Evolutionary conservation across 129 eudicot genomes (phyloP), one percentile per base, ranked within the genome.

Genomic region (Flaveria bidentis): DNA sequence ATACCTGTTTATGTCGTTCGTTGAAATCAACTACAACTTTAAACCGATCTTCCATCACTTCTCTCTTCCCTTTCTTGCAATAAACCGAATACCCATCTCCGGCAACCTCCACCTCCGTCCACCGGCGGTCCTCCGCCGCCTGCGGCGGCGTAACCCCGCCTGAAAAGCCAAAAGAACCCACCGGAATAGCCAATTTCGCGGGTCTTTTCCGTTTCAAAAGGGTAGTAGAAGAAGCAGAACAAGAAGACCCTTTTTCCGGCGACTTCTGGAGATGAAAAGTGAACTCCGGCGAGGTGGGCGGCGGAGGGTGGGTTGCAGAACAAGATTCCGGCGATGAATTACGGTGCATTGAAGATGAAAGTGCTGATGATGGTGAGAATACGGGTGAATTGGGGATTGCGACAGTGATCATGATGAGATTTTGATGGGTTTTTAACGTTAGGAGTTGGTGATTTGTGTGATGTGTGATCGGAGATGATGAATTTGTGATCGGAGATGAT

Each of bases 31-130:
- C 81, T 0, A 65, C 78, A 69, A 87, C 96, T 16, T 91, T 91
- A 74, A 81, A 91, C 57, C 94, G 88, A 87, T 94, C 99, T 79
- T 94, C 96, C 92, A 91, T 87, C n/a, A 76, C 84, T 23, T 88
- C 94, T 68, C 94, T 84, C 74, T 84, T 89, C 13, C 99, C 97
- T 58, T 76, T 89, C 84, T 87, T 94, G 76, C 99, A 94, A 78
- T 78, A 94, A 64, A 91, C 96, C 15, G 92, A 80, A 85, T 73
- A 91, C 84, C 92, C 97, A 77, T 89, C 90, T 61, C 92, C 93
- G 69, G 80, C 97, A 52, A 79, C 88, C 85, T 81, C 92, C 81
- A 41, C 57, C 81, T 81, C 85, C 71, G 51, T 47, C 86, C 80
- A 56, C 45, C 73, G 33, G 71, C 79, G 74, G 70, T 74, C 75